Percentiles rank a stretch among this genome's conserved stretches.
phyloP scores from a whole-genome alignment of 352 stramenopile genomes.

The Elongisporangium undulatum region DNA sequence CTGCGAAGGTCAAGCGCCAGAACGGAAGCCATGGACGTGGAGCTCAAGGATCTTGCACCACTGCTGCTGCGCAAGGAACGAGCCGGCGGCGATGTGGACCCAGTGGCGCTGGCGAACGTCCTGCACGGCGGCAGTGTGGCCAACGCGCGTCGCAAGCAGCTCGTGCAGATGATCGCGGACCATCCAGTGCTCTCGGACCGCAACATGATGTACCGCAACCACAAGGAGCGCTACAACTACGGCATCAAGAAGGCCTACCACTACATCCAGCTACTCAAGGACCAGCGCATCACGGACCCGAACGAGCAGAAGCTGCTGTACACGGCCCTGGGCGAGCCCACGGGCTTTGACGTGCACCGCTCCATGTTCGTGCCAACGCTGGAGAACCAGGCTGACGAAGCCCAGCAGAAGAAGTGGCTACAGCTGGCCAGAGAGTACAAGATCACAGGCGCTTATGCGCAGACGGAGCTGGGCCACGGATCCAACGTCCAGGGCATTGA shows the following conservation, averaged over 20 bases:
- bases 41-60: constrained; percentile 18
- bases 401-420: constrained; percentile 65
- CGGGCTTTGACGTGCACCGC: constrained; percentile 48
- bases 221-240: constrained; percentile 25
- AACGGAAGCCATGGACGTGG: neutral
- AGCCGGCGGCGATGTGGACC: constrained; percentile 9
- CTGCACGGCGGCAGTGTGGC: constrained; percentile 8
- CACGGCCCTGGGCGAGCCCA: constrained; percentile 37
- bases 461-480: constrained; percentile 95
- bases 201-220: constrained; percentile 42
- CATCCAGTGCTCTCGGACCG: constrained; percentile 41
- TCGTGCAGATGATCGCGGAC: constrained; percentile 9
- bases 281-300: constrained; percentile 22
- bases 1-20: neutral
- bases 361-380: constrained; percentile 66
- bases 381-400: constrained; percentile 51
- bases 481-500: constrained; percentile 89
- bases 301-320: constrained; percentile 34
- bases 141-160: constrained; percentile 9
- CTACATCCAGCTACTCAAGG: constrained; percentile 33
- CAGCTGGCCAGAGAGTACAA: constrained; percentile 50
- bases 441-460: constrained; percentile 90
- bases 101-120: constrained; percentile 2
- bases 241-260: constrained; percentile 28
- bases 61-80: constrained; percentile 17